A percentile compares a stretch with the other conserved stretches of the same genome.
phyloP scores from a whole-genome alignment of 2,329 filamentous ascomycete genomes.

The Massarina eburnea region DNA sequence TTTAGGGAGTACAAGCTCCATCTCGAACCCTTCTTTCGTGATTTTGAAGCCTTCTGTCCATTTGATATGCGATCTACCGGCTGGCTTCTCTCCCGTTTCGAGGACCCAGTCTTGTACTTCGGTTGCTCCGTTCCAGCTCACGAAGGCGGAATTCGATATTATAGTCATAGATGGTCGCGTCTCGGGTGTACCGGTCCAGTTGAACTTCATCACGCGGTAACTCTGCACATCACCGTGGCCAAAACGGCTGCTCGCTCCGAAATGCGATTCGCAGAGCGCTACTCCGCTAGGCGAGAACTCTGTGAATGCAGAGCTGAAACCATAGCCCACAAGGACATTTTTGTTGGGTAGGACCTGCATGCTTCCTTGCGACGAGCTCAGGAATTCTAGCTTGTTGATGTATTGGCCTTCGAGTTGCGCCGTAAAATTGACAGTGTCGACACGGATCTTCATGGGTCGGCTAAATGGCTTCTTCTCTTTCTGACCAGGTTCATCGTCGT shows the following conservation, averaged over 20 bases:
- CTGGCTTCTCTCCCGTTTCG: slow-evolving; percentile 26
- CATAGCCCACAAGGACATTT: slow-evolving; percentile 53
- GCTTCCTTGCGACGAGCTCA: slow-evolving; percentile 43
- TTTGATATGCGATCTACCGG: no score
- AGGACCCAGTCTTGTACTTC: slow-evolving; percentile 30
- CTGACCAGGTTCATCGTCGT: slow-evolving; percentile 36
- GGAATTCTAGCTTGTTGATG: slow-evolving; percentile 41
- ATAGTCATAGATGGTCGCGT: slow-evolving; percentile 19
- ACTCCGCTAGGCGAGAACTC: no score
- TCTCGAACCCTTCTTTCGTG: no score
- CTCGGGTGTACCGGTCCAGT: slow-evolving; percentile 21
- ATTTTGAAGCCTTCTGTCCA: no score
- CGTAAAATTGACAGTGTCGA: slow-evolving; percentile 42
- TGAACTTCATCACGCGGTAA: slow-evolving; percentile 40
- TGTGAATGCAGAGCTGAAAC: no score
- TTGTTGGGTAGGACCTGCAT: slow-evolving; percentile 34
- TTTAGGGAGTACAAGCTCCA: no score
- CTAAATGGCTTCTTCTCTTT: slow-evolving; percentile 24
- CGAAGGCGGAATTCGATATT: slow-evolving; percentile 15
- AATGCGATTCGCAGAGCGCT: slow-evolving; percentile 48
- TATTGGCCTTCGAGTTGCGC: slow-evolving; percentile 46
- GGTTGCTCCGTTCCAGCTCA: slow-evolving; percentile 32
- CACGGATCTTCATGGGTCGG: slow-evolving; percentile 45
- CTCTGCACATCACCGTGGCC: slow-evolving; percentile 27
- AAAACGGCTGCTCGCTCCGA: slow-evolving; percentile 32